Conservation (phyloP, 768 basidiomycete species). For the Austroboletus festivus region DNA sequence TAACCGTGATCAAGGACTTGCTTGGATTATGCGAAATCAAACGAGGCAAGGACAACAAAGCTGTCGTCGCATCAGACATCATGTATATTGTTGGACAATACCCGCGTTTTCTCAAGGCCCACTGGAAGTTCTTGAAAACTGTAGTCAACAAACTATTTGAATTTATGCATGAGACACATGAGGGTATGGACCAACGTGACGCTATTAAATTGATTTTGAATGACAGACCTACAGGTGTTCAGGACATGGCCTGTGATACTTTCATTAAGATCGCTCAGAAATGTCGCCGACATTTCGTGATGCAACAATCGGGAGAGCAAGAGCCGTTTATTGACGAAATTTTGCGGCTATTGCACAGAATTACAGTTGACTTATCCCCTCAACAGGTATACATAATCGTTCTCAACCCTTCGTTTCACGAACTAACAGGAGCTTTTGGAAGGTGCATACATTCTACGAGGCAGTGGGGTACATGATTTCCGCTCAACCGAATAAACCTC, state of each 20-base stretch:
- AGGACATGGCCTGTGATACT: conserved; percentile 99
- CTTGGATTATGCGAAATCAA: conserved; percentile 98
- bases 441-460: conserved; percentile 97
- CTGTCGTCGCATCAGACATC: conserved; percentile 93
- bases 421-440: conserved; percentile 11
- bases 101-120: conserved; percentile 97
- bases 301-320: conserved; percentile 95
- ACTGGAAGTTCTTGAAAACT: conserved; percentile 99
- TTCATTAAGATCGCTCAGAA: conserved; percentile 99
- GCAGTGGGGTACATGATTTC: conserved; percentile 99
- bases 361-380: conserved; percentile 91
- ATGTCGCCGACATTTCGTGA: conserved; percentile 95
- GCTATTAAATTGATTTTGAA: conserved; percentile 5
- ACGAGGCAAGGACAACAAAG: conserved; percentile 99
- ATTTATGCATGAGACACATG: conserved; percentile 99
- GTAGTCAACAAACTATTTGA: conserved; percentile 99
- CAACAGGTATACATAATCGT: conserved; percentile 52
- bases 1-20: conserved; percentile 98
- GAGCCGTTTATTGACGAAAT: conserved; percentile 99
- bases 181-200: conserved; percentile 48
- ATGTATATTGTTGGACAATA: conserved; percentile 99
- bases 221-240: conserved; percentile 63
- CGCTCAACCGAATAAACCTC: conserved; percentile 95
- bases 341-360: conserved; percentile 83
- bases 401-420: not conserved